phyloP scores from a whole-genome alignment of 768 basidiomycete species.

The Pleurotus tuber-regium region DNA sequence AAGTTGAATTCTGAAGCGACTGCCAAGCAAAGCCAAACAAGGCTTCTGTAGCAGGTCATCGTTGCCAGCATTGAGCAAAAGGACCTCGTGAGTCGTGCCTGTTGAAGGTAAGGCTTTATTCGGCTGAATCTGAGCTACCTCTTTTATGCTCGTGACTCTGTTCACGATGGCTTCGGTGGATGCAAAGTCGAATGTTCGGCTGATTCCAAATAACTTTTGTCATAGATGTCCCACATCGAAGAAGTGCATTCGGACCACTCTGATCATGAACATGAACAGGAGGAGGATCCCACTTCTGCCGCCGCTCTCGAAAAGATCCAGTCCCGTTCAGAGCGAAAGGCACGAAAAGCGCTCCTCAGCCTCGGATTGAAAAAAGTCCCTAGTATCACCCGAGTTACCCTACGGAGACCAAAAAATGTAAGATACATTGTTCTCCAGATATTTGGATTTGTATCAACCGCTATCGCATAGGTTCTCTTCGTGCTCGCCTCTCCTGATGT shows the following conservation, averaged over 20 bases:
- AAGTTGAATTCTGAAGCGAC: too few species aligned
- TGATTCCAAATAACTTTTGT: not conserved
- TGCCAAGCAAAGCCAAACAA: slow-evolving; percentile 33
- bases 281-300: slow-evolving; percentile 81
- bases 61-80: slow-evolving; percentile 37
- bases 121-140: too few species aligned
- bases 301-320: slow-evolving; percentile 91
- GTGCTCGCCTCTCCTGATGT: slow-evolving; percentile 94
- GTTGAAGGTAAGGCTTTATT: slow-evolving; percentile 29
- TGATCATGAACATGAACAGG: slow-evolving; percentile 51
- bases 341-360: slow-evolving; percentile 87
- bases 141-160: not conserved
- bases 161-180: not conserved
- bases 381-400: slow-evolving; percentile 91
- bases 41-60: slow-evolving; percentile 26
- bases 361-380: slow-evolving; percentile 92
- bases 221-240: slow-evolving; percentile 80
- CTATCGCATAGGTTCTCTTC: slow-evolving; percentile 66
- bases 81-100: slow-evolving; percentile 18
- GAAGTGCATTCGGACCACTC: slow-evolving; percentile 73
- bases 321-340: slow-evolving; percentile 92
- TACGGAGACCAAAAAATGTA: slow-evolving; percentile 93
- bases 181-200: not conserved
- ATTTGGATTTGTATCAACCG: not conserved
- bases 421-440: slow-evolving; percentile 18